Evolutionary conservation across 2,329 filamentous ascomycete genomes (phyloP).

Genomic region (Venturia oleaginea): DNA sequence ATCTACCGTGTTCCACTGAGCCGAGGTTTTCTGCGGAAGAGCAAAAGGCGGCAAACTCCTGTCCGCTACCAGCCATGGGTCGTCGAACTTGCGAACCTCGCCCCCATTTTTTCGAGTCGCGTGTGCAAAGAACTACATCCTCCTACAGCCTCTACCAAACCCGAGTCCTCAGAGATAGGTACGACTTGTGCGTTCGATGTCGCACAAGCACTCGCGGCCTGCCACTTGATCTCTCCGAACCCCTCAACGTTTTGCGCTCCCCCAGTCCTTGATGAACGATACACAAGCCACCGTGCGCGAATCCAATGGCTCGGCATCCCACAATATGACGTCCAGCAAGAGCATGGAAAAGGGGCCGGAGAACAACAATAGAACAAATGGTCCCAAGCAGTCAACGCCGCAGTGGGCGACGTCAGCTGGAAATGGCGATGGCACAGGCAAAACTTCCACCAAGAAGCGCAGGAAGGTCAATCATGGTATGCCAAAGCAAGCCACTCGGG

Average conservation of each 20-base stretch:
- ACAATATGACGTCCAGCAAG: constrained; percentile 24
- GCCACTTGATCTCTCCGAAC: constrained; percentile 18
- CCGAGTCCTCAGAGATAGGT: constrained; percentile 16
- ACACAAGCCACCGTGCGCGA: constrained; percentile 22
- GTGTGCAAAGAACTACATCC: neutral
- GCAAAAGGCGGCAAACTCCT: too few relatives aligned
- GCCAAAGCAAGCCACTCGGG: constrained; percentile 17
- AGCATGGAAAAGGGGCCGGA: constrained; percentile 24
- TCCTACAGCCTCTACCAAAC: constrained; percentile 16
- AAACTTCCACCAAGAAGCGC: constrained; percentile 34
- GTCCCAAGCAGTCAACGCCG: constrained; percentile 8
- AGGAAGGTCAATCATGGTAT: constrained; percentile 46
- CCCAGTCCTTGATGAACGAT: constrained; percentile 30
- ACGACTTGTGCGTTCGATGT: neutral
- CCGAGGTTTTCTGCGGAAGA: too few relatives aligned
- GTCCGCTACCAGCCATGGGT: neutral
- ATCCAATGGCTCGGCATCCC: constrained; percentile 27
- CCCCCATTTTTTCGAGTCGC: neutral
- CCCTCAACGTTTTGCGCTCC: constrained; percentile 23
- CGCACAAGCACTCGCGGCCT: neutral
- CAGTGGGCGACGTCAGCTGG: constrained; percentile 9
- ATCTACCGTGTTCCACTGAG: neutral
- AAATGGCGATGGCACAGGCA: neutral
- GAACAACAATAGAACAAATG: constrained; percentile 11
- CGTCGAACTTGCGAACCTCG: neutral